Conservation (phyloP, 257 asterid genomes). For the Catharanthus roseus region DNA sequence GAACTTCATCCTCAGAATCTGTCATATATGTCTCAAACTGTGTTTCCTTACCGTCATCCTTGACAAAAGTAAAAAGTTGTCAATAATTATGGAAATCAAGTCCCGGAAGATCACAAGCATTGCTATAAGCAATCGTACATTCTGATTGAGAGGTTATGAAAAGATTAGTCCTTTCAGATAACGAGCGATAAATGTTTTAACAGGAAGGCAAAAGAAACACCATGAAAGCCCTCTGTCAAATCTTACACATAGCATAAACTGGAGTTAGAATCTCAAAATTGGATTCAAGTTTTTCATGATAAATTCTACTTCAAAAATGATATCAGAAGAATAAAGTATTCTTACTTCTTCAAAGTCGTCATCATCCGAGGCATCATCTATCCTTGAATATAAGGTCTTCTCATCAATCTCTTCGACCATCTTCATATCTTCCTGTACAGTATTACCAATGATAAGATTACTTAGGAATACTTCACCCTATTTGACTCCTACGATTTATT, state of each 20-base stretch:
- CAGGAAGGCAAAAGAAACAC: neutral
- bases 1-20: constrained; percentile 1
- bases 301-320: neutral
- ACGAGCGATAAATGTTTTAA: neutral
- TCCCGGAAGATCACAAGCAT: neutral
- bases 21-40: constrained; percentile 2
- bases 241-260: too few relatives aligned
- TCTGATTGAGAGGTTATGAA: neutral
- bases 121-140: neutral
- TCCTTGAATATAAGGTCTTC: constrained; percentile 30
- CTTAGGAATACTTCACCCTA: neutral
- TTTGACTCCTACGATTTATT: neutral
- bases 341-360: constrained; percentile 32
- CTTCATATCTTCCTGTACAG: constrained; percentile 53
- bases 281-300: neutral
- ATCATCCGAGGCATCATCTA: constrained; percentile 31
- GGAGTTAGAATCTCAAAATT: neutral
- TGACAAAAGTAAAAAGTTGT: neutral
- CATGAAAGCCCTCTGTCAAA: neutral
- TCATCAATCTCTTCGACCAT: constrained; percentile 31
- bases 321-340: neutral
- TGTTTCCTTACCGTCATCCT: constrained; percentile 18
- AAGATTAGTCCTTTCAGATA: neutral
- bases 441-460: constrained; percentile 11
- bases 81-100: neutral